A percentile compares a stretch with the other conserved stretches of the same genome.
These are phyloP conservation scores for Cornus florida DNA, from an alignment of 148 eudicot species.

Conservation along the genomic window DNA sequence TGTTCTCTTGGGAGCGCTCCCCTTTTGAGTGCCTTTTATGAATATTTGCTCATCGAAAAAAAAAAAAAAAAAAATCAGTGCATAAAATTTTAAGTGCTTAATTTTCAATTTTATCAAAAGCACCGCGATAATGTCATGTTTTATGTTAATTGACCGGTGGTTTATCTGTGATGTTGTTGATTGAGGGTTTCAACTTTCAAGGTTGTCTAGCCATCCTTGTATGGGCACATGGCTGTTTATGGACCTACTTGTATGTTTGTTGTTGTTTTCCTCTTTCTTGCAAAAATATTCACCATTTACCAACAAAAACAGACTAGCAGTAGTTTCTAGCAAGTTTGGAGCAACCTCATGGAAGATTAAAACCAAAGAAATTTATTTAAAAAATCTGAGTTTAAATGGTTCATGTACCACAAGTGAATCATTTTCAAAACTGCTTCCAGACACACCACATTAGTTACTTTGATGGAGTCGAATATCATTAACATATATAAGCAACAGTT, in stretches of 20 bases:
- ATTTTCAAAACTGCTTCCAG: background rate
- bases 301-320: too few species aligned
- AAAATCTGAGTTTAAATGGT: background rate
- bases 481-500: background rate
- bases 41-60: too few species aligned
- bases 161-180: background rate
- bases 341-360: background rate
- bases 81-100: too few species aligned
- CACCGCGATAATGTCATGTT: background rate
- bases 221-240: too few species aligned
- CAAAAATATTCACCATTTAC: background rate
- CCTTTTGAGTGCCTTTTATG: too few species aligned
- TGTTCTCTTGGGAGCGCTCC: too few species aligned
- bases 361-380: background rate
- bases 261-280: background rate
- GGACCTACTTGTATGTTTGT: background rate
- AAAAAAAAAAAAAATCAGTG: too few species aligned
- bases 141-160: background rate
- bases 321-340: too few species aligned
- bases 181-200: background rate
- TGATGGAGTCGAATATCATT: background rate
- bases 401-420: background rate
- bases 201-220: too few species aligned
- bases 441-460: background rate
- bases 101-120: too few species aligned